phyloP scores from a whole-genome alignment of 2,329 filamentous ascomycete genomes.

The Ophiostoma sp. region DNA sequence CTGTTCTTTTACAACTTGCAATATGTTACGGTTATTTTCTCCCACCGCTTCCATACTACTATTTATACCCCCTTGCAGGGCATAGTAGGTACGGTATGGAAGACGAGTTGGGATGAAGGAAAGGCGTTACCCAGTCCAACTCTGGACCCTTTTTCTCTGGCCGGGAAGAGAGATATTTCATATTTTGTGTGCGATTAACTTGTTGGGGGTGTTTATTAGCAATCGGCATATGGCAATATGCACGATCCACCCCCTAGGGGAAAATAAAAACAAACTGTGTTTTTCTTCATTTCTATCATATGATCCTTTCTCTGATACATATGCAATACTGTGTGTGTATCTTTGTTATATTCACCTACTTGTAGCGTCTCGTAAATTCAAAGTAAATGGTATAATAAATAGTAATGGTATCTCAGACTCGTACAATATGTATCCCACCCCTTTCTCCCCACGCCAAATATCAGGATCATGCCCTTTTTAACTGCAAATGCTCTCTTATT shows the following conservation, averaged over 20 bases:
- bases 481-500: not conserved
- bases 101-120: not conserved
- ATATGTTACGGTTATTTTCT: conserved; percentile 7
- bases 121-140: conserved; percentile 24
- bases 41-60: not conserved
- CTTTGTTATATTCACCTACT: not conserved
- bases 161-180: conserved; percentile 2
- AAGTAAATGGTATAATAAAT: not conserved
- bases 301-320: not conserved
- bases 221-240: conserved; percentile 8
- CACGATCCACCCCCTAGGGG: conserved; percentile 1
- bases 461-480: not conserved
- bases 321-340: not conserved
- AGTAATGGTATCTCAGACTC: conserved; percentile 16
- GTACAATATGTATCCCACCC: not conserved
- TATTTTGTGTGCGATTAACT: not conserved
- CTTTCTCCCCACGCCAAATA: not conserved
- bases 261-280: conserved; percentile 5
- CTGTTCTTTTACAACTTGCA: not conserved
- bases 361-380: not conserved
- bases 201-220: not conserved
- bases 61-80: not conserved
- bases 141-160: conserved; percentile 20
- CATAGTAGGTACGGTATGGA: not conserved
- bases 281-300: not conserved